These are phyloP conservation scores for Erodium texanum DNA, from an alignment of 441 rosid species.

Conservation along the genomic window DNA sequence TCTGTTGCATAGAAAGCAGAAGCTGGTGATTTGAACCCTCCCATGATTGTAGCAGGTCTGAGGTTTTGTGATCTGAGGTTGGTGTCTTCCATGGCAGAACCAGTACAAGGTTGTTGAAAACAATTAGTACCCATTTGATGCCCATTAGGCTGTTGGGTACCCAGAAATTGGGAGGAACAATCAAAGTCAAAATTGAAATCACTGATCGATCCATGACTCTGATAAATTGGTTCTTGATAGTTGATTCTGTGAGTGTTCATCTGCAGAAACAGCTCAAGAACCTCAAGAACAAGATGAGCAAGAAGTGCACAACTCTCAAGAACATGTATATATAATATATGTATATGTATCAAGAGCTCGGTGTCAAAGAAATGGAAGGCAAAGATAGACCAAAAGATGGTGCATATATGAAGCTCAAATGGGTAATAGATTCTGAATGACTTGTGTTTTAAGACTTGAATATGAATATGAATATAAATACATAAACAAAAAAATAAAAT, in stretches of 20 bases:
- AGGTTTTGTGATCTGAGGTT: too few species aligned
- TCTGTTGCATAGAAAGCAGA: constrained; percentile 9
- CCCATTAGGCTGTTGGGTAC: constrained; percentile 17
- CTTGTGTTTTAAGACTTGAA: neutral
- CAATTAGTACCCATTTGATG: neutral
- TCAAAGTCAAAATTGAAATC: constrained; percentile 27
- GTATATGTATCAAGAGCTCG: too few species aligned
- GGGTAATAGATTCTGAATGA: neutral
- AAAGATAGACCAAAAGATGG: neutral
- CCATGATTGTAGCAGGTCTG: constrained; percentile 36
- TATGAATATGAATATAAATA: too few species aligned
- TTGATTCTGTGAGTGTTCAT: constrained; percentile 37
- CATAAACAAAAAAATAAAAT: too few species aligned
- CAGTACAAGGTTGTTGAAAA: constrained; percentile 7
- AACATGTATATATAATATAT: too few species aligned
- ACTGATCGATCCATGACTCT: constrained; percentile 19
- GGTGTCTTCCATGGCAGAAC: too few species aligned
- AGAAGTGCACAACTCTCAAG: too few species aligned
- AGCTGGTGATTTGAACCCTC: constrained; percentile 44
- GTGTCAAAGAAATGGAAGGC: too few species aligned
- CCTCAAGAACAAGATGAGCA: too few species aligned
- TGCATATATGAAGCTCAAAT: too few species aligned
- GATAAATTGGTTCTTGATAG: constrained; percentile 22
- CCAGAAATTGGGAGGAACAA: constrained; percentile 23
- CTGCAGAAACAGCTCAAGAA: neutral